Evolutionary conservation across 129 eudicot genomes (phyloP).

Genomic region (Escallonia rubra): DNA sequence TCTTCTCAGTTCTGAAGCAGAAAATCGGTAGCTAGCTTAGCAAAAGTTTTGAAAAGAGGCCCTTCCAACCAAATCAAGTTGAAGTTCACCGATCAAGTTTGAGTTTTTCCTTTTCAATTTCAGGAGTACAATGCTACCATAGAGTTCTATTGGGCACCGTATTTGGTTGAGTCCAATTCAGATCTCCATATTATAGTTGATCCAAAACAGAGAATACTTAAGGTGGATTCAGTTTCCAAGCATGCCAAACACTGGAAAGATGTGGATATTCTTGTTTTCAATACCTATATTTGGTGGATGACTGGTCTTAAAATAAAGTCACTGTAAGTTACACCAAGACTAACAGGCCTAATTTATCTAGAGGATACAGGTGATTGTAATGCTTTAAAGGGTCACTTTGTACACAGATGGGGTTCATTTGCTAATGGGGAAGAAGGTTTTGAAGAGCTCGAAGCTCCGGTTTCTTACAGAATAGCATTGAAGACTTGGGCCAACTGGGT

Average conservation of each 20-base stretch:
- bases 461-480: conserved; percentile 72
- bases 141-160: conserved; percentile 98
- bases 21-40: too few species aligned
- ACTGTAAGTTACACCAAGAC: conserved; percentile 43
- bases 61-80: too few species aligned
- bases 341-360: not conserved
- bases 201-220: conserved; percentile 72
- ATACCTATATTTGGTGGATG: conserved; percentile 99
- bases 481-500: conserved; percentile 99
- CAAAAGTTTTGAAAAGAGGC: too few species aligned
- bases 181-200: conserved; percentile 63
- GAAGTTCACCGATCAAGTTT: too few species aligned
- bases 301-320: conserved; percentile 74
- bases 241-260: conserved; percentile 83
- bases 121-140: conserved; percentile 91
- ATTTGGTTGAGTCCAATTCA: conserved; percentile 70
- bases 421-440: conserved; percentile 89
- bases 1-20: too few species aligned
- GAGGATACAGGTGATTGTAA: not conserved
- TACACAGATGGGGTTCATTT: conserved; percentile 92
- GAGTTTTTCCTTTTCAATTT: too few species aligned
- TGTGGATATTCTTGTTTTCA: conserved; percentile 77
- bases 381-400: not conserved
- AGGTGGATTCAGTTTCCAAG: conserved; percentile 75
- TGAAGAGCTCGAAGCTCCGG: conserved; percentile 71